phyloP scores from a whole-genome alignment of 768 basidiomycete genomes.

The Phallus indusiatus region DNA sequence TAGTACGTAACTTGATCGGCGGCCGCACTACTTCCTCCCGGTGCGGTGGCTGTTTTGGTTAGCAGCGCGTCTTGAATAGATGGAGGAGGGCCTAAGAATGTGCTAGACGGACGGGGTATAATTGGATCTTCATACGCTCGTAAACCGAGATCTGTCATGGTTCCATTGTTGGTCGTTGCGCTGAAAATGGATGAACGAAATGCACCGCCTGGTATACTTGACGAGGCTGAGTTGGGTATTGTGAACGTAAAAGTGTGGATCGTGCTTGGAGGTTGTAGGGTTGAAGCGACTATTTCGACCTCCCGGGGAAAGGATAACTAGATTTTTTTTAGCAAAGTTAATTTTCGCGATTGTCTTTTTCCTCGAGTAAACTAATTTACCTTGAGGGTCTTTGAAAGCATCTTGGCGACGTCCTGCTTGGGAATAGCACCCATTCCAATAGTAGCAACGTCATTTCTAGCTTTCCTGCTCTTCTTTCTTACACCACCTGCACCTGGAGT shows the following conservation, averaged over 20 bases:
- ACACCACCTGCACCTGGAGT: constrained; percentile 77
- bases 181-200: constrained; percentile 70
- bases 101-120: constrained; percentile 62
- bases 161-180: constrained; percentile 27
- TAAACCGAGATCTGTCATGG: constrained; percentile 43
- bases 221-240: constrained; percentile 66
- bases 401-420: constrained; percentile 83
- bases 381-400: constrained; percentile 87
- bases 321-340: constrained; percentile 2
- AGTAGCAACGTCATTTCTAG: constrained; percentile 5
- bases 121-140: constrained; percentile 74
- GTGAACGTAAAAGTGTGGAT: constrained; percentile 89
- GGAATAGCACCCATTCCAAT: constrained; percentile 64
- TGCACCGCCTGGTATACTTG: constrained; percentile 47
- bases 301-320: constrained; percentile 88
- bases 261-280: constrained; percentile 85
- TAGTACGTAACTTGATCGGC: constrained; percentile 48
- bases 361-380: constrained; percentile 26
- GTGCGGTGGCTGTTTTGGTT: constrained; percentile 14
- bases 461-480: constrained; percentile 56
- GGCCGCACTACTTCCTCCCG: constrained; percentile 8
- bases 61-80: constrained; percentile 33
- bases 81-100: constrained; percentile 70
- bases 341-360: not conserved
- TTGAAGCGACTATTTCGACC: constrained; percentile 92